These are phyloP conservation scores for Exobasidium cylindrosporum DNA, from an alignment of 1,284 basidiomycete genomes.

Conservation along the genomic window DNA sequence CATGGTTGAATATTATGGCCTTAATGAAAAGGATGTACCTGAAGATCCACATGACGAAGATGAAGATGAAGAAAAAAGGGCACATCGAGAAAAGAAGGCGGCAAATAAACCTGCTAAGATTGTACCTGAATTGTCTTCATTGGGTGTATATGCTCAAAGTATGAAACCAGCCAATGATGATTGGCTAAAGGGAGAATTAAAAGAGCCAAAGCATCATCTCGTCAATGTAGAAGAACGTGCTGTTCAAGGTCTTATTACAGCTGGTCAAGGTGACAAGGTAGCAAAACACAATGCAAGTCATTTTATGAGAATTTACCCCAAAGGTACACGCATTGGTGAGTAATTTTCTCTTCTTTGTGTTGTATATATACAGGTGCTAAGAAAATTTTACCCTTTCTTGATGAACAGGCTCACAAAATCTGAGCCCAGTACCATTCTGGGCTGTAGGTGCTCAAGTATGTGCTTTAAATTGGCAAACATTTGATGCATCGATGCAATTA, in stretches of 20 bases:
- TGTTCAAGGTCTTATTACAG: constrained; percentile 58
- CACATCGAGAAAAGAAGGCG: constrained; percentile 14
- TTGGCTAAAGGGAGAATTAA: constrained; percentile 37
- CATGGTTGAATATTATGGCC: constrained; percentile 59
- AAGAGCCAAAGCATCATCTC: constrained; percentile 55
- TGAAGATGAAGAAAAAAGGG: constrained; percentile 29
- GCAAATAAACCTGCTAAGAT: constrained; percentile 31
- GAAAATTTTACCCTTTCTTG: too few relatives aligned
- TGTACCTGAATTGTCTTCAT: constrained; percentile 40
- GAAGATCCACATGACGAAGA: constrained; percentile 6
- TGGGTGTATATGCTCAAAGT: constrained; percentile 46
- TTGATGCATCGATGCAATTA: constrained; percentile 55
- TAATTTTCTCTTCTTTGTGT: too few relatives aligned
- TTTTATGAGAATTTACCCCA: constrained; percentile 64
- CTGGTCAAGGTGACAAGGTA: constrained; percentile 34
- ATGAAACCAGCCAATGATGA: constrained; percentile 41
- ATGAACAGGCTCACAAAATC: constrained; percentile 24
- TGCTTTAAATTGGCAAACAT: constrained; percentile 66
- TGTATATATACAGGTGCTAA: too few relatives aligned
- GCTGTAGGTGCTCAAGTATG: constrained; percentile 63
- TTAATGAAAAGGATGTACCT: constrained; percentile 13
- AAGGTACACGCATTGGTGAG: constrained; percentile 61
- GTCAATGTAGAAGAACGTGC: constrained; percentile 66
- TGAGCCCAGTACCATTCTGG: constrained; percentile 60
- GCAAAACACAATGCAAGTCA: constrained; percentile 58